Base-by-base conservation (phyloP, 2,329 filamentous ascomycete species). In the Zymoseptoria brevis region DNA sequence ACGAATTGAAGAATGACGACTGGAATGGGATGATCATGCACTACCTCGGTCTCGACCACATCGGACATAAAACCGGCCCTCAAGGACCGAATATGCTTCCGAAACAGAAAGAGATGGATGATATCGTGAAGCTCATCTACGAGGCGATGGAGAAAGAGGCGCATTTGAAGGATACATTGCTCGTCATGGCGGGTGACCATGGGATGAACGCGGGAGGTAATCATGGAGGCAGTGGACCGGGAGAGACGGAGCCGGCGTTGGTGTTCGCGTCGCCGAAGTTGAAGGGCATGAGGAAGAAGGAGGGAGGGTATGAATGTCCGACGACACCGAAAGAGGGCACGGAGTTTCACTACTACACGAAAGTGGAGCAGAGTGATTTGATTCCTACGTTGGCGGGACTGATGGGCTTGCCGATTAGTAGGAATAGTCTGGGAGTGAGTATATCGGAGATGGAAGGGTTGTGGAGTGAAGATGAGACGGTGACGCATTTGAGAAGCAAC, bases 171-270 rank as follows among this genome's bases (percentile, higher is more conserved):
- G 88, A 88, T 4, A 91, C 93, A 0, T 77, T 99, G 1, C 81
- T 99, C 52, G 86, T 99, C 2, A 76, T 99, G 6, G 90, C 87
- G 58, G 94, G 94, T 58, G 95, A 99, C 68, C 94, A 99, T 71
- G 94, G 94, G n/a, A 99, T 99, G 94, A 99, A 97, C 67, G 93
- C 97, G 67, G 94, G 90, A 19, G 94, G 94, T 2, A 97, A 97
- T 66, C 94, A 99, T 72, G 94, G 94, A 29, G 94, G 93, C 48
- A 96, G 93, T 8, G 92, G 92, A 0, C 84, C 90, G 1, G 93
- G 94, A 50, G 94, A 99, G 77, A 97, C 94, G 1, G 96, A 93
- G 0, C 88, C 94, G 0, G 94, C 94, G 16, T 77, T 99, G 8
- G 83, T 96, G 19, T 97, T 99, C 50, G 68, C 64, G 19, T 70